phyloP scores from a whole-genome alignment of 306 rosid genomes.

The Casuarina glauca region DNA sequence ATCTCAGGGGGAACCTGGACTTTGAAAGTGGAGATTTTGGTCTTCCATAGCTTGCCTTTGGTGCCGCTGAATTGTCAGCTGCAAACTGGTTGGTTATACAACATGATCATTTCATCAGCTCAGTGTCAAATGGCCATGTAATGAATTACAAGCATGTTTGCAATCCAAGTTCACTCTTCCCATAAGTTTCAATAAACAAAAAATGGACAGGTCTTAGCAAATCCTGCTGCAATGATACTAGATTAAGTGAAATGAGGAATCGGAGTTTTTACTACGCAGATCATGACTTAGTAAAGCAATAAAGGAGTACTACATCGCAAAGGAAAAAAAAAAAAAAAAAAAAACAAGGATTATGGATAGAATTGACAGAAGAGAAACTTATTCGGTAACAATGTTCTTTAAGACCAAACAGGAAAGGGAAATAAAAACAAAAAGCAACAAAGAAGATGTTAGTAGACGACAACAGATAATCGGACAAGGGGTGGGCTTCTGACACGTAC shows the following conservation, averaged over 20 bases:
- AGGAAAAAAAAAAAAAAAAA: not conserved
- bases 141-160: not conserved
- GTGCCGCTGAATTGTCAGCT: conserved; percentile 38
- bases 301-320: not conserved
- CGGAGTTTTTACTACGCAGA: not conserved
- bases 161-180: not conserved
- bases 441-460: too few species aligned
- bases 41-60: conserved; percentile 32
- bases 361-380: not conserved
- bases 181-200: too few species aligned
- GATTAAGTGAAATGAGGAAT: not conserved
- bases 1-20: conserved; percentile 36
- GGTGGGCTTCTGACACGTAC: conserved; percentile 30
- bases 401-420: too few species aligned
- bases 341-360: not conserved
- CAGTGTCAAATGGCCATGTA: not conserved
- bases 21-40: conserved; percentile 34
- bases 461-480: not conserved
- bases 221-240: not conserved
- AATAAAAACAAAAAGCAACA: too few species aligned
- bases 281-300: not conserved
- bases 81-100: conserved; percentile 40
- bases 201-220: not conserved
- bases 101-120: not conserved
- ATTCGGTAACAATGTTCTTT: too few species aligned